Base-by-base conservation (phyloP, 2,329 filamentous ascomycete species). In the Alternaria alternata region DNA sequence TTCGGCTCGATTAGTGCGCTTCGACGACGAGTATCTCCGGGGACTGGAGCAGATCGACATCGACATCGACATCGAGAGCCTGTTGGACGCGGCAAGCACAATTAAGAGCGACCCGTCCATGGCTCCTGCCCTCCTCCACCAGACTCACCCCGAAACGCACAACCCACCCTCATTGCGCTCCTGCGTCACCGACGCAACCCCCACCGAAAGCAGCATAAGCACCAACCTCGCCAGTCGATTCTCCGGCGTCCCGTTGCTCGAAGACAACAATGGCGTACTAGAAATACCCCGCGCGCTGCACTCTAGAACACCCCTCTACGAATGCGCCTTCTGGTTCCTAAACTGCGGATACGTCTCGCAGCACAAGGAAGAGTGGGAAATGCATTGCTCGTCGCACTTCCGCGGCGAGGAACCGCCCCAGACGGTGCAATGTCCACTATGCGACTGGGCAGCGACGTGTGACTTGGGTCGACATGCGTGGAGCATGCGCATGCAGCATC, bases 261-360 rank as follows among this genome's bases (percentile, higher is more conserved):
- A 73, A 16, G 72, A 76, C 18, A 57, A 62, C 16, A 68, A 76
- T 41, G 75, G 74, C 41, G 68, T 76, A 6, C 63, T 76, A 18
- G 66, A 70, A 18, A 57, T 62, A 14, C 69, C 61, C 14, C 51
- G 32, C 22, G 51, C 57, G 8, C 24, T 26, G 24, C 54, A 61
- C 26, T 18, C 51, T 30, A 49, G 39, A 9, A 18, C 39, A 6
- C 68, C 73, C 6, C 36, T 66, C 2, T 76, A 68, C 51, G 73
- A 76, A 46, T 78, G 76, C 54, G 64, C 67, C 3, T 78, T 78
- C 59, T 71, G 69, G 72, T 78, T 77, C 62, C 64, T 78, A 7
- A 64, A 58, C 53, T 78, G 76, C 63, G 18, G 14, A 5, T 72
- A 71, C 65, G 46, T 69, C 28, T 69, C 67, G 2, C 18, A 26